Evolutionary conservation across 2,329 filamentous ascomycete genomes (phyloP).

Genomic region (Immersiporthe knoxdaviesiana): DNA sequence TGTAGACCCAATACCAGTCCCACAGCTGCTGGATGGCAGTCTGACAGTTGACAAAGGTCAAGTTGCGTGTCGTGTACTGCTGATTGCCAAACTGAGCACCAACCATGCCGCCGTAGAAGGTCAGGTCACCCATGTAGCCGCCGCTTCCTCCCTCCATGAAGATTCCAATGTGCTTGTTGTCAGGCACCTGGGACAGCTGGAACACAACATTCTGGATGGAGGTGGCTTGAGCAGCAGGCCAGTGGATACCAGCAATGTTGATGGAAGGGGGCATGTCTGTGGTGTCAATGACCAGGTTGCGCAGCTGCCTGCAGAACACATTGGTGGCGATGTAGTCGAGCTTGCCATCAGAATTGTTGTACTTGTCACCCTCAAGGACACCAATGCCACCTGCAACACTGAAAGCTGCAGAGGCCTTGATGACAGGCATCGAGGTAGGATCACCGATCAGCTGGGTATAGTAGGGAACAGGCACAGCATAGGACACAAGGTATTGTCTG

Average conservation of each 20-base stretch:
- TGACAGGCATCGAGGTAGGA: slow-evolving; percentile 58
- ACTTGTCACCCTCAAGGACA: slow-evolving; percentile 53
- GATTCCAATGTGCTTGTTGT: slow-evolving; percentile 59
- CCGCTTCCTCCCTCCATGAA: slow-evolving; percentile 68
- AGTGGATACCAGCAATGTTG: slow-evolving; percentile 61
- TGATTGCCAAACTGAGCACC: slow-evolving; percentile 65
- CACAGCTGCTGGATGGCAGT: slow-evolving; percentile 73
- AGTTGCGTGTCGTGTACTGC: slow-evolving; percentile 70
- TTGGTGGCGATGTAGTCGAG: slow-evolving; percentile 60
- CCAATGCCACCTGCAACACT: slow-evolving; percentile 40
- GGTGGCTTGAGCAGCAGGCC: slow-evolving; percentile 70
- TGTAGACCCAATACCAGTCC: slow-evolving; percentile 79
- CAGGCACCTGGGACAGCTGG: slow-evolving; percentile 48
- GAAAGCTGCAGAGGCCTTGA: slow-evolving; percentile 58
- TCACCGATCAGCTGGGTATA: slow-evolving; percentile 80
- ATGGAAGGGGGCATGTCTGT: slow-evolving; percentile 51
- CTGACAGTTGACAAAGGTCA: slow-evolving; percentile 65
- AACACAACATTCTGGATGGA: slow-evolving; percentile 63
- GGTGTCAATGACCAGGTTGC: slow-evolving; percentile 61
- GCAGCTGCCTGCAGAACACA: slow-evolving; percentile 62
- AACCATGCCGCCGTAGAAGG: slow-evolving; percentile 70
- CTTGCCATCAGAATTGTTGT: slow-evolving; percentile 41
- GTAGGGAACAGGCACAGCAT: slow-evolving; percentile 74
- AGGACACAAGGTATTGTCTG: slow-evolving; percentile 68
- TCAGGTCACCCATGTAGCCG: slow-evolving; percentile 69